These are phyloP conservation scores for Eucalyptus albens DNA, from an alignment of 345 rosid species.

Conservation along the genomic window DNA sequence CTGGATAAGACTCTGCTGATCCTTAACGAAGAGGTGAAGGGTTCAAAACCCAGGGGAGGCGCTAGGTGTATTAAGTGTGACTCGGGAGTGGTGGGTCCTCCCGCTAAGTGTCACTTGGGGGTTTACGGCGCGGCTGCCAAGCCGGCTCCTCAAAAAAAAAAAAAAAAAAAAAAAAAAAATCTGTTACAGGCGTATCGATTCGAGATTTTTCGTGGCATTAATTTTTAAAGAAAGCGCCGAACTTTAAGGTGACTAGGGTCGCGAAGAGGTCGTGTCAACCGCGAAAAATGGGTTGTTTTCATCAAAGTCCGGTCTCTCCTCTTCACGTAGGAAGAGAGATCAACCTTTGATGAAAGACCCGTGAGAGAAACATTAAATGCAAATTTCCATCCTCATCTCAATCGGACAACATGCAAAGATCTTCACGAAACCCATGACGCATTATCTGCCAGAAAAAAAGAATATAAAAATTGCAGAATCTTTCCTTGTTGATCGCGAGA, in stretches of 20 bases:
- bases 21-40: no score
- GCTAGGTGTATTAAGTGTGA: no score
- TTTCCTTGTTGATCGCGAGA: not conserved
- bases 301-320: not conserved
- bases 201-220: fast-evolving
- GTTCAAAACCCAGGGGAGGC: no score
- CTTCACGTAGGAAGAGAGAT: not conserved
- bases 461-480: not conserved
- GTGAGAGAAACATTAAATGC: not conserved
- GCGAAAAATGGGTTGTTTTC: no score
- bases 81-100: no score
- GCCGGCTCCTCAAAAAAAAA: no score
- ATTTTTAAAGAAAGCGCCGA: not conserved
- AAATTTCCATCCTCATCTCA: not conserved
- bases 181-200: fast-evolving
- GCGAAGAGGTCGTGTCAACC: not conserved
- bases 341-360: not conserved
- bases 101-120: no score
- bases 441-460: not conserved
- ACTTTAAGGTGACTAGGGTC: not conserved
- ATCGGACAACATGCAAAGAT: not conserved
- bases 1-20: no score
- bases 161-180: no score
- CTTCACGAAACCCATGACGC: not conserved
- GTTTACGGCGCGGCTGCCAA: no score